These are phyloP conservation scores for Stentor roeselii DNA, from an alignment of 73 alveolate genomes.

Conservation along the genomic window DNA sequence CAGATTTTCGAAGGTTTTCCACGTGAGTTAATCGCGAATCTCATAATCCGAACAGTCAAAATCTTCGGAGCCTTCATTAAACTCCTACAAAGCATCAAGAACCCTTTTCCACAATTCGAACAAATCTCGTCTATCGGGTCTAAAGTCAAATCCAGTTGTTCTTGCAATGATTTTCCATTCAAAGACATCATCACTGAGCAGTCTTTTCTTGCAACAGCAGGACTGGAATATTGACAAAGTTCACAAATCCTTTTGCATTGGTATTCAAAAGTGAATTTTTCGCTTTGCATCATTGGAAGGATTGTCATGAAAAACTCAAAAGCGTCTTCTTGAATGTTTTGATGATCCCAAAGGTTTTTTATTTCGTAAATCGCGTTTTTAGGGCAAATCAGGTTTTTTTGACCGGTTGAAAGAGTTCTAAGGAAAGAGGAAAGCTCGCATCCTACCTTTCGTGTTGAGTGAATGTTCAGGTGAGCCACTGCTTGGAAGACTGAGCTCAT, in stretches of 20 bases:
- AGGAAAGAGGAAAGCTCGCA: background rate
- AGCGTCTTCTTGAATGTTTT: slow-evolving; percentile 20
- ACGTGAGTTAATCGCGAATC: background rate
- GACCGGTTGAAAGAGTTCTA: background rate
- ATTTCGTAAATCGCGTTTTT: background rate
- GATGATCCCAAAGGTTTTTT: slow-evolving; percentile 6
- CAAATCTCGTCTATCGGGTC: background rate
- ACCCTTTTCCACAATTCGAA: background rate
- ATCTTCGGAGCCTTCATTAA: slow-evolving; percentile 8
- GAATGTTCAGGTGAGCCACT: background rate
- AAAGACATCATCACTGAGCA: background rate
- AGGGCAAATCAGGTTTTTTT: background rate
- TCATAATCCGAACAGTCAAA: background rate
- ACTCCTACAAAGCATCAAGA: background rate
- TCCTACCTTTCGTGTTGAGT: background rate
- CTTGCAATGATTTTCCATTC: slow-evolving; percentile 11
- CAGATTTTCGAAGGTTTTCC: slow-evolving; percentile 10
- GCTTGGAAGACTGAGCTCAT: slow-evolving; percentile 12
- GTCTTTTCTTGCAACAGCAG: background rate
- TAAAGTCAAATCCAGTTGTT: background rate
- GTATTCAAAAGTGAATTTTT: background rate
- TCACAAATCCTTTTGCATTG: background rate
- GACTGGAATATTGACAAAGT: background rate
- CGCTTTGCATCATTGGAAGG: background rate
- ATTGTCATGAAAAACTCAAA: slow-evolving; percentile 14